These are phyloP conservation scores for Oryza punctata DNA, from an alignment of 176 grass and related monocot genomes.

Conservation along the genomic window DNA sequence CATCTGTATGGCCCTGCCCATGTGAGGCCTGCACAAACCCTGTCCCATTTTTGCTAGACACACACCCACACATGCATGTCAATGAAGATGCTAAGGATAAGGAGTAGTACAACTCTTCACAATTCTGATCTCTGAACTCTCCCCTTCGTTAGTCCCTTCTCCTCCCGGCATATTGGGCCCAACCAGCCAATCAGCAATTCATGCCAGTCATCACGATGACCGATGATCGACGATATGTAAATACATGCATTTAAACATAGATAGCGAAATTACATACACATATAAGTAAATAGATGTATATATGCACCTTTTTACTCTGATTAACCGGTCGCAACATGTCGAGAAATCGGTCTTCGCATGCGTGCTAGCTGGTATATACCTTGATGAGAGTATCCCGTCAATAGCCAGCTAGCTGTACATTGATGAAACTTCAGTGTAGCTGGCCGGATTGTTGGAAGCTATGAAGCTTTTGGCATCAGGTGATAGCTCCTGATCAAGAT, in stretches of 20 bases:
- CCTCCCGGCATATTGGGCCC: not conserved
- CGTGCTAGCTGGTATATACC: not conserved
- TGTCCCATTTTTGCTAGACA: not conserved
- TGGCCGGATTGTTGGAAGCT: not conserved
- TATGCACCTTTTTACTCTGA: not conserved
- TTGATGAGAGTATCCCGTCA: not conserved
- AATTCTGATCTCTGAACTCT: not conserved
- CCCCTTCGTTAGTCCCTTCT: not conserved
- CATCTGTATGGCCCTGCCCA: constrained; percentile 15
- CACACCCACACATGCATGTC: too few relatives aligned
- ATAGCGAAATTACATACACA: not conserved
- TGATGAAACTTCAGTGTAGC: not conserved
- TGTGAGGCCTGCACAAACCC: constrained; percentile 32
- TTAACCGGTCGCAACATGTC: constrained; percentile 5
- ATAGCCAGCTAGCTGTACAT: constrained; percentile 8
- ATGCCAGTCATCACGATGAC: not conserved
- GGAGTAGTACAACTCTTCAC: not conserved
- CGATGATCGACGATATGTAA: not conserved
- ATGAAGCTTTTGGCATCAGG: not conserved
- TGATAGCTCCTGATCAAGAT: not conserved
- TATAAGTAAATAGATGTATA: not conserved
- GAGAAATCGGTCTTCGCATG: not conserved
- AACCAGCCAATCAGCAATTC: not conserved
- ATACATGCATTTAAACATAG: not conserved
- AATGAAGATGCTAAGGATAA: not conserved